These are phyloP conservation scores for Dissophora ornata DNA, from an alignment of 192 early-diverging fungal species.

Conservation along the genomic window DNA sequence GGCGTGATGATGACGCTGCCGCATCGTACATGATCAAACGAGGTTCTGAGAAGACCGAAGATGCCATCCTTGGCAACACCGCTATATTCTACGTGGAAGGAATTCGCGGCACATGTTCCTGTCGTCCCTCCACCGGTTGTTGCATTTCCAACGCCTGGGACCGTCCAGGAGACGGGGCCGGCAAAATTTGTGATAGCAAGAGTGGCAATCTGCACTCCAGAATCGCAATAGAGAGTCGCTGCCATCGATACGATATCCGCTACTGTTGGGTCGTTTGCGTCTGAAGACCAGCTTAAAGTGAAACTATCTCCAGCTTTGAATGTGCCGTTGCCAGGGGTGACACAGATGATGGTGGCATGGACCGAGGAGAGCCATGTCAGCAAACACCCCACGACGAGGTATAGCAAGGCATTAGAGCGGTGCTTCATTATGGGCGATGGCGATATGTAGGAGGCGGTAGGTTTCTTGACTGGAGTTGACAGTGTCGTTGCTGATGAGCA, in stretches of 20 bases:
- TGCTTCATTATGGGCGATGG: too few species aligned
- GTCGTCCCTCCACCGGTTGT: constrained; percentile 14
- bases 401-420: not conserved
- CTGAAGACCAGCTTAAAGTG: constrained; percentile 1
- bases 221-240: constrained; percentile 19
- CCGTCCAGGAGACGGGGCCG: constrained; percentile 1
- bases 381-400: not conserved
- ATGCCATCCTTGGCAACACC: not conserved
- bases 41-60: not conserved
- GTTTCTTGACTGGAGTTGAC: not conserved
- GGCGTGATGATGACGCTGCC: constrained; percentile 16
- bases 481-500: too few species aligned
- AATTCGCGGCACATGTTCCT: constrained; percentile 16
- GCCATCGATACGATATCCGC: constrained; percentile 6
- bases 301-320: constrained; percentile 25
- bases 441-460: not conserved
- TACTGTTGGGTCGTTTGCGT: not conserved
- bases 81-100: constrained; percentile 17
- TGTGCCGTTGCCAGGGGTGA: not conserved
- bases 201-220: not conserved
- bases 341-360: constrained; percentile 10
- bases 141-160: constrained; percentile 37
- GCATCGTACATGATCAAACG: constrained; percentile 14
- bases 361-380: constrained; percentile 3
- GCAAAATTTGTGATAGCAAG: constrained; percentile 1